Base-by-base conservation (phyloP, 192 early-diverging fungal genomes). In the Coemansia sp. region DNA sequence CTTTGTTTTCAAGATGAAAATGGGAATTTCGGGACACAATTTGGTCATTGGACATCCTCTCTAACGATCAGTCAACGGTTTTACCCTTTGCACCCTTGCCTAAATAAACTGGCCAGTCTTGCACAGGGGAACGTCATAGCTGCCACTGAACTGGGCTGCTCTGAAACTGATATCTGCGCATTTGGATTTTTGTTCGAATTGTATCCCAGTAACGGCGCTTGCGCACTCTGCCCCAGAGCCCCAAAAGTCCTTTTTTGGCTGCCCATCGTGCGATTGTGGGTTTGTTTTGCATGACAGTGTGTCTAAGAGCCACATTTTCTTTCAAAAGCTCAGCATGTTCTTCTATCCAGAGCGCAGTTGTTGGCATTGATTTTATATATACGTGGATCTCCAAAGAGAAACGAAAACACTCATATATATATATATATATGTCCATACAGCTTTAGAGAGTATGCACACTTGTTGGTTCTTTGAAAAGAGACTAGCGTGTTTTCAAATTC, bases 11-110 rank as follows among this genome's bases (percentile, higher is more conserved):
- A 32, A 32, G 32, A 4, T 39, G 14, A 39, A n/a, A 48, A 8
- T 25, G 49, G 17, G 44, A 5, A 46, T 72, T 61, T 72, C 39
- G 67, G 57, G 57, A 56, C 40, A 61, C 46, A 61, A 48, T 64
- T 70, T 59, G 79, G 79, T 82, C 79, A 82, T 82, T 75, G 65
- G 66, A 62, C 62, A 66, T 82, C 79, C 64, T 71, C 17, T 75
- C 74, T 49, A 71, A 53, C 32, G 75, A 74, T 82, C 79, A 74
- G 68, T 61, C 75, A 69, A 82, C 74, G 79, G 79, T 82, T 82
- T 82, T 82, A 82, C 70, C 57, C 57, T 59, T 53, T 64, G 59
- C 54, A 50, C 60, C 79, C 79, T 61, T 65, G 79, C 79, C 79
- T 7, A 17, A 40, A 41, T 40, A 51, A 20, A 16, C 71, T 68